phyloP scores from a whole-genome alignment of 805 yeast species.

The Saccharomyces mikatae region DNA sequence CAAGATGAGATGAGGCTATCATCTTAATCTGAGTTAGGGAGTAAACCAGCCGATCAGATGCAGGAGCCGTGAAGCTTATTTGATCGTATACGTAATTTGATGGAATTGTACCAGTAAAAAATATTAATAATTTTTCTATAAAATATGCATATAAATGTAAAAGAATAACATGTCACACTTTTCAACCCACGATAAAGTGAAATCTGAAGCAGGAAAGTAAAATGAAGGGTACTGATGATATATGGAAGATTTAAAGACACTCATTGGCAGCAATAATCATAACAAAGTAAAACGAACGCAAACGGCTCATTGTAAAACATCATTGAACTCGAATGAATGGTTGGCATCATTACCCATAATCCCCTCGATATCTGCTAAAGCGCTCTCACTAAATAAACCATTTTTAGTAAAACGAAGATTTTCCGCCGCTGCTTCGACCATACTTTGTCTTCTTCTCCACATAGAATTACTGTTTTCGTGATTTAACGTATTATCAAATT shows the following conservation, averaged over 20 bases:
- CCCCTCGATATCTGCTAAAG: constrained; percentile 68
- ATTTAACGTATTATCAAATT: constrained; percentile 13
- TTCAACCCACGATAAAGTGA: not conserved
- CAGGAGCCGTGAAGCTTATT: not conserved
- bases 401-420: constrained; percentile 67
- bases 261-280: not conserved
- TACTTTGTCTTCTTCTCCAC: constrained; percentile 53
- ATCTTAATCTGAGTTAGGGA: not conserved
- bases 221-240: not conserved
- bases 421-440: constrained; percentile 68
- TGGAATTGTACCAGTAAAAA: not conserved
- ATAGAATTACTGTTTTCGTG: constrained; percentile 21
- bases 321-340: constrained; percentile 21
- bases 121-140: not conserved
- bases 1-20: not conserved
- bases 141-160: not conserved
- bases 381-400: constrained; percentile 69
- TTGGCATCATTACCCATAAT: constrained; percentile 20
- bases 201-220: not conserved
- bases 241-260: not conserved
- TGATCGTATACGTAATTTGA: not conserved
- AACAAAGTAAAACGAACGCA: not conserved
- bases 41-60: not conserved
- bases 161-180: not conserved
- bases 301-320: constrained; percentile 17